A percentile compares a stretch with the other conserved stretches of the same genome.
phyloP scores from a whole-genome alignment of 306 rosid species.

The Begonia masoniana region DNA sequence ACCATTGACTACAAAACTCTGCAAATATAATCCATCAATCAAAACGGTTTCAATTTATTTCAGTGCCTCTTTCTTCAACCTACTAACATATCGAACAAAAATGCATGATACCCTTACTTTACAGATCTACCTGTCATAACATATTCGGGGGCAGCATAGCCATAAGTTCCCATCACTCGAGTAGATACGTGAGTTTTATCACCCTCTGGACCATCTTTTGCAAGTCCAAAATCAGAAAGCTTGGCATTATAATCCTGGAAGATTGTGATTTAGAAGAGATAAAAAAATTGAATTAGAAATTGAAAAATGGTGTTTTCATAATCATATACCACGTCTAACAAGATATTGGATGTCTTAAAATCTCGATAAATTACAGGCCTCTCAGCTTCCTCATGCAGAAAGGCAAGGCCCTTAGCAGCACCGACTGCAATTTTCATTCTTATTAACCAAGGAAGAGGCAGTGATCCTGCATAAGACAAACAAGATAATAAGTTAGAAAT shows the following conservation, averaged over 20 bases:
- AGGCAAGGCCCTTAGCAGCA: slow-evolving; percentile 1
- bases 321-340: neutral
- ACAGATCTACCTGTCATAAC: slow-evolving; percentile 79
- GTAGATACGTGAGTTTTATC: slow-evolving; percentile 4
- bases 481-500: neutral
- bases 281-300: neutral
- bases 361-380: neutral
- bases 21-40: neutral
- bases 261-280: neutral
- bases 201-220: slow-evolving; percentile 4
- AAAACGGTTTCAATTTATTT: neutral
- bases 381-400: neutral
- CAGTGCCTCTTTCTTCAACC: neutral
- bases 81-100: too few species aligned
- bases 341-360: slow-evolving; percentile 1
- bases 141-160: slow-evolving; percentile 70
- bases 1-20: neutral
- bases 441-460: neutral
- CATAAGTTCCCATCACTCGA: slow-evolving; percentile 6
- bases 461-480: neutral
- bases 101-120: neutral
- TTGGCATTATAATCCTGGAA: neutral
- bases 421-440: neutral
- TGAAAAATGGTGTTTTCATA: neutral
- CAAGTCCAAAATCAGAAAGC: slow-evolving; percentile 2